phyloP scores from a whole-genome alignment of 2,329 filamentous ascomycete species.

The Aphanocladium album region DNA sequence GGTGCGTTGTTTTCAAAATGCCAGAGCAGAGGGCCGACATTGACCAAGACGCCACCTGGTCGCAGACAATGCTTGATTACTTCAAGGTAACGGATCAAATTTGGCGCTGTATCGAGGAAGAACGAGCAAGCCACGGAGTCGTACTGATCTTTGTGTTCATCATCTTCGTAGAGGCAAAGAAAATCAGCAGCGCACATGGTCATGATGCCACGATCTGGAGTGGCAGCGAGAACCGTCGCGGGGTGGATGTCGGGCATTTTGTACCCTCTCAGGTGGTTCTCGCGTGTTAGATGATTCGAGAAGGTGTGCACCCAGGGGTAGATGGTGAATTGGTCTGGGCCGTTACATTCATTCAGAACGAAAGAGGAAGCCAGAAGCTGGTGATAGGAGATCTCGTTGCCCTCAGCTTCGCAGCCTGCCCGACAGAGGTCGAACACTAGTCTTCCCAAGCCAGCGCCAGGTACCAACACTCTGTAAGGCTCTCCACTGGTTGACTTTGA shows the following conservation, averaged over 20 bases:
- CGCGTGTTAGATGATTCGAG: slow-evolving; percentile 72
- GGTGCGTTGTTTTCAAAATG: slow-evolving; percentile 79
- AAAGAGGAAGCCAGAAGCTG: slow-evolving; percentile 82
- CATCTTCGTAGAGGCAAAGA: slow-evolving; percentile 71
- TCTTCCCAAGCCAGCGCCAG: slow-evolving; percentile 82
- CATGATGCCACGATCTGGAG: slow-evolving; percentile 59
- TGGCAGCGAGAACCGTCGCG: slow-evolving; percentile 43
- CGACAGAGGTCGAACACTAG: slow-evolving; percentile 82
- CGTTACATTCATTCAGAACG: slow-evolving; percentile 63
- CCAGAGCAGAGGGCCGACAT: slow-evolving; percentile 88
- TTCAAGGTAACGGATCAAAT: slow-evolving; percentile 84
- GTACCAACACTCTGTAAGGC: slow-evolving; percentile 68
- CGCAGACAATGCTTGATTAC: slow-evolving; percentile 74
- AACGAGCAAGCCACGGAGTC: slow-evolving; percentile 87
- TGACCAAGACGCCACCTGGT: slow-evolving; percentile 76
- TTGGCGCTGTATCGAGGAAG: slow-evolving; percentile 95
- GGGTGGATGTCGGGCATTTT: slow-evolving; percentile 78
- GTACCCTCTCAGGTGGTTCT: slow-evolving; percentile 70
- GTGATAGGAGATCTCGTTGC: slow-evolving; percentile 96
- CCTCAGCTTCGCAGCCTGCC: slow-evolving; percentile 70
- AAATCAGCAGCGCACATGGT: slow-evolving; percentile 94
- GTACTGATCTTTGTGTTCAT: slow-evolving; percentile 57
- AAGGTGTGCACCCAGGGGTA: slow-evolving; percentile 85
- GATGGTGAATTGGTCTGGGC: slow-evolving; percentile 61
- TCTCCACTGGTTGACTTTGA: slow-evolving; percentile 25